These are phyloP conservation scores for Holtermannia corniformis DNA, from an alignment of 768 basidiomycete species.

Conservation along the genomic window DNA sequence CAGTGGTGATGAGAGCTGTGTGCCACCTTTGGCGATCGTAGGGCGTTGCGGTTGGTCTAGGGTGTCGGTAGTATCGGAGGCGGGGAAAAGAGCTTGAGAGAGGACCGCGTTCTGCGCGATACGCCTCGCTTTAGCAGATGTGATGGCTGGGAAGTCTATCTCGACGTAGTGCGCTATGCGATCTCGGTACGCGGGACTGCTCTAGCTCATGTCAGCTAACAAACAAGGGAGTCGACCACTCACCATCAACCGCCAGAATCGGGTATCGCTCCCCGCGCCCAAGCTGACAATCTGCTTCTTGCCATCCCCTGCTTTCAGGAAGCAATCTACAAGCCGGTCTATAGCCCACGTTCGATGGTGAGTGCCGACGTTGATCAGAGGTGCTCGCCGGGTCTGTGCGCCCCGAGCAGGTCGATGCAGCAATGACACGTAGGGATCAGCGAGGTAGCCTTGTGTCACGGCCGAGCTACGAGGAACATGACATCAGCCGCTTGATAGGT, in stretches of 20 bases:
- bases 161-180: constrained; percentile 57
- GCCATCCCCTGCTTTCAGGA: constrained; percentile 49
- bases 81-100: not conserved
- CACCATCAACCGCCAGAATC: constrained; percentile 86
- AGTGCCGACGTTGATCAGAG: constrained; percentile 92
- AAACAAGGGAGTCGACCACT: constrained; percentile 41
- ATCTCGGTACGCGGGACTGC: constrained; percentile 1
- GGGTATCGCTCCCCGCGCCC: constrained; percentile 89
- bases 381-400: constrained; percentile 46
- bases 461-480: constrained; percentile 52
- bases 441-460: constrained; percentile 64
- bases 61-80: too few relatives aligned
- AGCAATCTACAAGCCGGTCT: constrained; percentile 62
- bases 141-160: constrained; percentile 81
- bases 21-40: constrained; percentile 28
- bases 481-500: not conserved
- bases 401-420: constrained; percentile 53
- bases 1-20: constrained; percentile 49
- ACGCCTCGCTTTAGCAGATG: constrained; percentile 28
- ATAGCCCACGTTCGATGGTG: constrained; percentile 72
- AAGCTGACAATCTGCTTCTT: constrained; percentile 81
- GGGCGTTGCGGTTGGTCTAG: constrained; percentile 15
- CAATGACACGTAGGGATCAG: constrained; percentile 60
- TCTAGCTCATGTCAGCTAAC: not conserved
- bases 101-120: not conserved